Evolutionary conservation across 2,329 filamentous ascomycete species (phyloP).

Genomic region (Coniochaeta sp.): DNA sequence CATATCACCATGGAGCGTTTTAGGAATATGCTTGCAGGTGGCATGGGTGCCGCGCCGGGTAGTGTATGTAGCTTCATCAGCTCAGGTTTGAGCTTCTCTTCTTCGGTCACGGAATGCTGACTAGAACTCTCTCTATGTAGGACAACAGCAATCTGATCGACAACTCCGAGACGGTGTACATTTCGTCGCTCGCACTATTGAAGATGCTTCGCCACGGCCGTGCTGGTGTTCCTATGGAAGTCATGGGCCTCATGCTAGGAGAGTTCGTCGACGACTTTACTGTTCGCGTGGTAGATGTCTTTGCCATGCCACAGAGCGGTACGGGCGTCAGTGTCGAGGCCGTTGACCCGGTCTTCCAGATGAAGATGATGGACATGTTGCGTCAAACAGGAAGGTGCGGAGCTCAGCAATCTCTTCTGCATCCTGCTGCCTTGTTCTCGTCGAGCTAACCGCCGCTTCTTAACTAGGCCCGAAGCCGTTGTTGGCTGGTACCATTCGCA

Average conservation of each 20-base stretch:
- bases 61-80: conserved; percentile 39
- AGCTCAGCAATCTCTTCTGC: conserved; percentile 4
- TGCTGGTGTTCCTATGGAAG: conserved; percentile 98
- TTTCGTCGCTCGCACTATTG: conserved; percentile 90
- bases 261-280: conserved; percentile 99
- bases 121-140: conserved; percentile 34
- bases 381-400: conserved; percentile 87
- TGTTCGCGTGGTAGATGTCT: conserved; percentile 95
- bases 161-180: conserved; percentile 99
- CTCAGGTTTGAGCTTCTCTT: not conserved
- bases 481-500: conserved; percentile 99
- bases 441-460: conserved; percentile 2
- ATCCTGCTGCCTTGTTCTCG: not conserved
- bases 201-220: conserved; percentile 99
- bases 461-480: conserved; percentile 78
- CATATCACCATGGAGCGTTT: conserved; percentile 72
- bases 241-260: conserved; percentile 98
- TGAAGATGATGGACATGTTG: conserved; percentile 99
- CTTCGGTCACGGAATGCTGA: not conserved
- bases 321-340: conserved; percentile 98
- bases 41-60: conserved; percentile 57
- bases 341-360: conserved; percentile 97
- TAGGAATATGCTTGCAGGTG: conserved; percentile 77
- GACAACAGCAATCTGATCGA: conserved; percentile 90
- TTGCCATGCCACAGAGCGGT: conserved; percentile 98